Evolutionary conservation across 129 eudicot species (phyloP), one percentile per base, ranked within the genome.

Genomic region (Chrysanthemum seticuspe): DNA sequence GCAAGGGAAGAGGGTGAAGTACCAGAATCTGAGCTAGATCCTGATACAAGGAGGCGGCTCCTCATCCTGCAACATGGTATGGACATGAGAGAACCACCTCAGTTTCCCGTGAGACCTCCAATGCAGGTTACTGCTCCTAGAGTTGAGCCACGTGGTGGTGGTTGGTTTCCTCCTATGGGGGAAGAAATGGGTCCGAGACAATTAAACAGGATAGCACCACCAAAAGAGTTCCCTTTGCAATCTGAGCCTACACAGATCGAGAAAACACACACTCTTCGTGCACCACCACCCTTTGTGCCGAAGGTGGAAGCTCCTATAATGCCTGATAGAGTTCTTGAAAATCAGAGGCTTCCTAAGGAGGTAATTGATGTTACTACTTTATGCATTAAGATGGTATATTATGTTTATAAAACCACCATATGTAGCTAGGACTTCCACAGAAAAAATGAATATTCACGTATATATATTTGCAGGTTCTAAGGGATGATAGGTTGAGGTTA

Each of bases 1-100:
- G 94, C 97, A 62, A 87, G 94, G 69, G 99, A 95, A 85, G 99
- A 95, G 77, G 99, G 99, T 13, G 99, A 95, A 72, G 94, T 95
- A 34, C 97, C 97, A 52, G 99, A 91, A 85, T 88, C 94, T 66
- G 99, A 95, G 81, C 67, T 95, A 31, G 99, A 95, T 82, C 97
- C 96, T 4, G 99, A 95, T 75, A 90, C 92, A 52, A 91, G 97
- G 85, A 85, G 99, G 79, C 81, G 99, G 54, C 91, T 95, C 7
- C 96, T 95, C 70, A 95, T 95, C 60, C 76, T 91, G 72, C 97
- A 95, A 79, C 99, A 95, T 74, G 99, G 99, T 54, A 94, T 84
- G 87, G 97, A 90, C 80, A 69, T 79, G 62, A 85, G 96, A 80
- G 96, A 88, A 15, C 77, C 97, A 68, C 77, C 96, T 66, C 86